Evolutionary conservation across 495 filamentous ascomycete genomes (phyloP).

Genomic region (Trichoderma virens): DNA sequence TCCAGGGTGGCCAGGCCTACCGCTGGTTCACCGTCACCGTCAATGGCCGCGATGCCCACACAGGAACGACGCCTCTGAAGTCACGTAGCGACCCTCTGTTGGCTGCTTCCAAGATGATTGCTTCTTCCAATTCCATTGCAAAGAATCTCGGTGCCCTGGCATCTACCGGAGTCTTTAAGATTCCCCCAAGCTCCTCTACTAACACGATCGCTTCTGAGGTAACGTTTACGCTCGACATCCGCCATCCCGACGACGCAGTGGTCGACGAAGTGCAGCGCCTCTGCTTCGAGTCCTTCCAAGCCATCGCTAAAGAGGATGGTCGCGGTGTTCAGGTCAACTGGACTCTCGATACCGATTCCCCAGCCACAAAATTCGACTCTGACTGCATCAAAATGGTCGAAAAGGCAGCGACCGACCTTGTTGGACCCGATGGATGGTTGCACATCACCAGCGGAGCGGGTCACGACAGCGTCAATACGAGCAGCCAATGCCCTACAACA

Average conservation of each 20-base stretch:
- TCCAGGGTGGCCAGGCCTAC: constrained; percentile 62
- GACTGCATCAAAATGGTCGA: constrained; percentile 62
- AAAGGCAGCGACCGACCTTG: constrained; percentile 44
- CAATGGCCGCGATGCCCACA: constrained; percentile 60
- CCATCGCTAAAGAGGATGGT: constrained; percentile 41
- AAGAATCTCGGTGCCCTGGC: constrained; percentile 50
- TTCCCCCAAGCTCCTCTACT: constrained; percentile 53
- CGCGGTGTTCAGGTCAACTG: constrained; percentile 48
- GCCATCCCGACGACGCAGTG: constrained; percentile 50
- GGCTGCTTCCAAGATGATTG: constrained; percentile 60
- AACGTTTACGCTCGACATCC: constrained; percentile 64
- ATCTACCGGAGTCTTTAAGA: constrained; percentile 62
- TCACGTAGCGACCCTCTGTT: constrained; percentile 58
- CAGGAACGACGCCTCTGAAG: constrained; percentile 63
- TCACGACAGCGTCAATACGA: constrained; percentile 49
- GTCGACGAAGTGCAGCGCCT: constrained; percentile 49
- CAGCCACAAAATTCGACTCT: constrained; percentile 59
- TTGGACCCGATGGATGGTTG: constrained; percentile 18
- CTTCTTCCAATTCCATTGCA: constrained; percentile 56
- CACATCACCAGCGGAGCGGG: constrained; percentile 48
- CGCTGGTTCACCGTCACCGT: constrained; percentile 65
- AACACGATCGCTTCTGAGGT: constrained; percentile 71
- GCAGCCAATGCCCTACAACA: constrained; percentile 33
- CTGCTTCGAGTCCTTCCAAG: constrained; percentile 46
- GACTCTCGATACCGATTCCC: constrained; percentile 53